Evolutionary conservation across 2,329 filamentous ascomycete genomes (phyloP), one percentile per base, ranked within the genome.

Genomic region (Ascochyta fabae): DNA sequence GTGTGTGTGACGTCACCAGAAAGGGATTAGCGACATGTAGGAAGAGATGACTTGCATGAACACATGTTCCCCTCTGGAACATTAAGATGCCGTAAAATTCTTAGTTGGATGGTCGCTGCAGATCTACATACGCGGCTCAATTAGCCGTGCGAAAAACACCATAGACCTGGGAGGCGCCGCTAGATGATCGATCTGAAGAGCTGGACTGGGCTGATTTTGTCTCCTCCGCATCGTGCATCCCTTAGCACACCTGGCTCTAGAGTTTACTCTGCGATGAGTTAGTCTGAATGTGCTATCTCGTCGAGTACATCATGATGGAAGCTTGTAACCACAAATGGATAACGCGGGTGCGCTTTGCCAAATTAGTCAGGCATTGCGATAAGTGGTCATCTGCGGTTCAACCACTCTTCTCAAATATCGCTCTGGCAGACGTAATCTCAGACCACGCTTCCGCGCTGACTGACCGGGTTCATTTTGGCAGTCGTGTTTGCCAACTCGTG

Each of bases 1-100:
- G 38, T 19, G 38, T 43, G 43, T 56, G 33, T 12, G 26, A 23
- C 42, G 38, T 24, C 29, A 8, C 42, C 43, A 16, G 12, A 36
- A 24, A 16, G 19, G 19, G 27, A 36, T 22, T 51, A 56, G 53
- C 22, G 33, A 31, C 4, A 34, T 40, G 53, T 46, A 38, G n/a
- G 43, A 29, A 39, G 31, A n/a, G 47, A 56, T 56, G 43, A 51
- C 47, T 39, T 24, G 48, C 48, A 51, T 55, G 42, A 36, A 33
- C 23, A 38, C 19, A 9, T 7, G 27, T 40, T 48, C 39, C 34
- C 22, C 22, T 23, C 22, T 23, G 26, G 16, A 16, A 13, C 10
- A 23, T 50, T 47, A 22, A 16, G 34, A 53, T 39, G 33, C 15
- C 23, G 46, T 49, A 35, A 10, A 45, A 39, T 34, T 6, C 33